phyloP scores from a whole-genome alignment of 148 eudicot species.

The Rhododendron griersonianum region DNA sequence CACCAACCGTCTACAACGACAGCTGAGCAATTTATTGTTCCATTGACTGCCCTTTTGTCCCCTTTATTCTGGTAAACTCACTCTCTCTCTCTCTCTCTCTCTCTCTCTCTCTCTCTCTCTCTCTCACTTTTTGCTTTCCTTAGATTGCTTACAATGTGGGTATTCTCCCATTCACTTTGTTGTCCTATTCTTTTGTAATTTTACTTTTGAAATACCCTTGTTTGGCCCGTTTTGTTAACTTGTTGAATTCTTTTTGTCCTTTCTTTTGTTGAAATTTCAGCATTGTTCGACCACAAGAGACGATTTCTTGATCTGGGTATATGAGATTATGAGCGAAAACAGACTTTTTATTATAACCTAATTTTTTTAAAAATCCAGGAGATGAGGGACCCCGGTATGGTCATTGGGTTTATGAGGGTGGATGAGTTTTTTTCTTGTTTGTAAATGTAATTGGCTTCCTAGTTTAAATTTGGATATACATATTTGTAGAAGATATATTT shows the following conservation, averaged over 20 bases:
- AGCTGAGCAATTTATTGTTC: not conserved
- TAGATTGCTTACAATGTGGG: constrained; percentile 55
- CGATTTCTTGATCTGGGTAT: constrained; percentile 20
- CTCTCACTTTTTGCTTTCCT: constrained; percentile 14
- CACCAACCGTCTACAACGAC: not conserved
- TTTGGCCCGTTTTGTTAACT: constrained; percentile 1
- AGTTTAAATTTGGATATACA: constrained; percentile 1
- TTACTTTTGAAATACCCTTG: constrained; percentile 9
- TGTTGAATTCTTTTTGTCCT: constrained; percentile 9
- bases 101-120: constrained; percentile 11
- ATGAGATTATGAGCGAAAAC: constrained; percentile 12
- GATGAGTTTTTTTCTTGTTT: constrained; percentile 12
- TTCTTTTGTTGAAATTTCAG: constrained; percentile 18
- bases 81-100: constrained; percentile 4
- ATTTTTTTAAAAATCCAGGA: not conserved
- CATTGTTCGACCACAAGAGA: constrained; percentile 28
- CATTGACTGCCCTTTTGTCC: constrained; percentile 18
- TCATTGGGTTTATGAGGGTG: constrained; percentile 28
- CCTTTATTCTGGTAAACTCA: constrained; percentile 31
- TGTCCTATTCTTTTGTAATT: constrained; percentile 5
- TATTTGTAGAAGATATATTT: not conserved
- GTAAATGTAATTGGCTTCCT: constrained; percentile 25
- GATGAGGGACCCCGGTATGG: constrained; percentile 42
- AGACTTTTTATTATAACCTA: constrained; percentile 17
- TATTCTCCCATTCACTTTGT: constrained; percentile 42